Evolutionary conservation across 129 eudicot genomes (phyloP), one percentile per base, ranked within the genome.

Genomic region (Artemisia tridentata): DNA sequence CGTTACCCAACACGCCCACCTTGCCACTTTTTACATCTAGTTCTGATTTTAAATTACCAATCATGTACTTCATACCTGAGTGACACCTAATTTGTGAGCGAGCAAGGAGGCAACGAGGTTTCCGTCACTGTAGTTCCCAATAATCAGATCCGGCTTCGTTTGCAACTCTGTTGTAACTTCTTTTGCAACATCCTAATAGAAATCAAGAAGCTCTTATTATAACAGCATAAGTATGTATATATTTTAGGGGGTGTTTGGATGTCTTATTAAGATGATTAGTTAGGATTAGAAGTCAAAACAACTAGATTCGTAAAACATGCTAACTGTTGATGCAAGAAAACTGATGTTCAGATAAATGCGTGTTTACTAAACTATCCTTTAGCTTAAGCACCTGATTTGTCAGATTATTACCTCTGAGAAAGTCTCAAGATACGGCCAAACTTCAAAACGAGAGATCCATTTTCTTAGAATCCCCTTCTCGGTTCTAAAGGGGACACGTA

Each of bases 391-490:
- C 43, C 43, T 38, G 9, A 38, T 1, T 38, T 38, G 43, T 20
- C 23, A 20, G 23, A 20, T 20, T 20, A 20, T 19, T 67, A 90
- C 96, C 97, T 88, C 97, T 52, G 93, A 84, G 97, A 86, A 91
- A 43, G 93, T 91, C 75, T 86, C 97, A 46, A 91, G 81, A 87
- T 91, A 91, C 1, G 97, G 97, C 97, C 97, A 91, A 34, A 91
- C 97, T 79, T 91, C 97, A 66, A 91, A 91, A 8, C 97, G 90
- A 46, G 97, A 91, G 79, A 91, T 91, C 97, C 97, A 91, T 79
- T 85, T 86, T 2, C 97, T 85, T 47, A 91, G 84, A 60, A 91
- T 88, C 45, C 97, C 97, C 50, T 91, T 86, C 73, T 91, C 95
- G 1, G 88, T 91, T 83, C 97, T 88, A 47, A 91, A 91, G 49